phyloP scores from a whole-genome alignment of 345 rosid species.

The Ceriops zippeliana region DNA sequence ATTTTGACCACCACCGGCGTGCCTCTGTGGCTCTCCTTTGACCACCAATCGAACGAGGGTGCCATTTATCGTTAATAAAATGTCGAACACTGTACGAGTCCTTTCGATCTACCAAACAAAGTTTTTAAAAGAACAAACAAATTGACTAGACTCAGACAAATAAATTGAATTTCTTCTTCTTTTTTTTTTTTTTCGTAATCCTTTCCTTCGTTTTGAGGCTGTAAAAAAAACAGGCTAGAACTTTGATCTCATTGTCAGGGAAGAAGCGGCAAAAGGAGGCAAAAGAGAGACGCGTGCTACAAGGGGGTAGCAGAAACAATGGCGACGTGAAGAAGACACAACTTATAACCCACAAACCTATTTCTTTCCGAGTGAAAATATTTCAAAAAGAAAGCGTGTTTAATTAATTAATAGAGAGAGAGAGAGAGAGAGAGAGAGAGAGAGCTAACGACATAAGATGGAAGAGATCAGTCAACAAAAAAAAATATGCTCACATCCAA shows the following conservation, averaged over 20 bases:
- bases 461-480: constrained; percentile 1
- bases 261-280: neutral
- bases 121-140: neutral
- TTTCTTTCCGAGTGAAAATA: too few relatives aligned
- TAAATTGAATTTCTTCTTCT: neutral
- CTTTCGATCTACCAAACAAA: constrained; percentile 8
- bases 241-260: constrained; percentile 42
- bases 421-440: neutral
- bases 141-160: neutral
- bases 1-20: constrained; percentile 94
- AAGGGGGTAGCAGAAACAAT: constrained; percentile 5
- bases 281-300: constrained; percentile 35
- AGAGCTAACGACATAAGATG: too few relatives aligned
- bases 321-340: constrained; percentile 19
- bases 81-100: neutral
- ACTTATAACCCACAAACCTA: too few relatives aligned
- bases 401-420: neutral
- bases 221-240: constrained; percentile 18
- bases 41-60: constrained; percentile 85
- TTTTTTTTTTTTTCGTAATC: too few relatives aligned
- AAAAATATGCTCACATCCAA: constrained; percentile 24
- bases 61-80: constrained; percentile 44
- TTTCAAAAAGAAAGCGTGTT: too few relatives aligned
- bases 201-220: neutral
- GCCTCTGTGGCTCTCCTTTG: constrained; percentile 63